These are phyloP conservation scores for Geranium rotundifolium DNA, from an alignment of 345 rosid genomes.

Conservation along the genomic window DNA sequence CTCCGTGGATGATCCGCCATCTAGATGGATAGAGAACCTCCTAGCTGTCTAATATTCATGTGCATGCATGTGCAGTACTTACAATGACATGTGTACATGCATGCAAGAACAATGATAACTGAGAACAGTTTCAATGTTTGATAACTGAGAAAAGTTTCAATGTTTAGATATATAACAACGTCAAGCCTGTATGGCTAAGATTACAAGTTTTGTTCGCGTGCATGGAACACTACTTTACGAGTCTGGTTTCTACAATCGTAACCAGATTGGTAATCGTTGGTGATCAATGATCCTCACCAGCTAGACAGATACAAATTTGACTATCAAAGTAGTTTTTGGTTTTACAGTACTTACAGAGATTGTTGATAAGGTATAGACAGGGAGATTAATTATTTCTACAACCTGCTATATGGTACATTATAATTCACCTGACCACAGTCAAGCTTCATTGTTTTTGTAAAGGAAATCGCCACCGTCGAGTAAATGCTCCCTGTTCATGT, in stretches of 20 bases:
- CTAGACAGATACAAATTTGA: neutral
- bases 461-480: conserved; percentile 29
- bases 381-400: neutral
- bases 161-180: too few relatives aligned
- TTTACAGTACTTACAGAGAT: conserved; percentile 5
- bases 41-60: too few relatives aligned
- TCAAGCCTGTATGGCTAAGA: too few relatives aligned
- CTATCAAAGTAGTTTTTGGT: neutral
- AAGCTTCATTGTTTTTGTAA: conserved; percentile 27
- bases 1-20: conserved; percentile 40
- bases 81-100: too few relatives aligned
- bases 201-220: too few relatives aligned
- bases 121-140: too few relatives aligned
- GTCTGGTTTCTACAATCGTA: neutral
- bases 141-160: too few relatives aligned
- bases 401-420: too few relatives aligned
- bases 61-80: too few relatives aligned
- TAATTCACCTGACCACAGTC: neutral
- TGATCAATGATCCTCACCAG: neutral
- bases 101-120: too few relatives aligned
- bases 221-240: too few relatives aligned
- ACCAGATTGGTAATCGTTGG: neutral
- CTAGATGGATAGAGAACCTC: conserved; percentile 9
- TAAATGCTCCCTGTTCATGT: conserved; percentile 56
- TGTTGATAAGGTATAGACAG: neutral